Conservation (phyloP, 2,329 filamentous ascomycete genomes). For the Xylariaceae sp. region DNA sequence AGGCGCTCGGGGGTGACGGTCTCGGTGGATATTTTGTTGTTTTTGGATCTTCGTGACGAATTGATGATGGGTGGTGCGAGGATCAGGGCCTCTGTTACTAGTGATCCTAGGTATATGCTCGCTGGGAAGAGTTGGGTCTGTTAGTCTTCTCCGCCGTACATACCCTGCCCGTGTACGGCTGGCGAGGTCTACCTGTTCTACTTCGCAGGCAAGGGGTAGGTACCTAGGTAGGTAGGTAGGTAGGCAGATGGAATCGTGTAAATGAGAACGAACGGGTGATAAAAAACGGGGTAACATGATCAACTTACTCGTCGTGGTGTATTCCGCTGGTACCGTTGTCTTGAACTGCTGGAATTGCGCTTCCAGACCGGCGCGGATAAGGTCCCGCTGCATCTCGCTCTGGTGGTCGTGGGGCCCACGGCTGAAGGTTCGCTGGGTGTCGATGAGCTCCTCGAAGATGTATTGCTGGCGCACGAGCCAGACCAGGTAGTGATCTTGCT, state of each 20-base stretch:
- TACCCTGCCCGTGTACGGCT: too few relatives aligned
- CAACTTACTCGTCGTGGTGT: conserved; percentile 27
- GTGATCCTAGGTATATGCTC: conserved; percentile 33
- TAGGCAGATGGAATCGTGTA: neutral
- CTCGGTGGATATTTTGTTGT: conserved; percentile 7
- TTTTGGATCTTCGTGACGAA: neutral
- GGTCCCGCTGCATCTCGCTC: conserved; percentile 39
- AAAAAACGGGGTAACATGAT: neutral
- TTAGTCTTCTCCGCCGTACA: neutral
- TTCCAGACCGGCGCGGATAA: conserved; percentile 47
- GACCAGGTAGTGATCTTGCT: conserved; percentile 41
- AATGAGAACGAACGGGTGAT: neutral
- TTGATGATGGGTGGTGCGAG: conserved; percentile 38
- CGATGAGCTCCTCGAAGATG: conserved; percentile 38
- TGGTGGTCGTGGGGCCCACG: conserved; percentile 23
- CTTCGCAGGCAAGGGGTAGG: too few relatives aligned
- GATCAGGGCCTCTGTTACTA: conserved; percentile 40
- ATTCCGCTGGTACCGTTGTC: conserved; percentile 34
- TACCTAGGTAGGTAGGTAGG: too few relatives aligned
- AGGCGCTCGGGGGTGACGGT: conserved; percentile 24
- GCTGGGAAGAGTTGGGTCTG: conserved; percentile 23
- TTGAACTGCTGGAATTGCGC: conserved; percentile 44
- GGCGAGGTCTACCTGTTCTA: too few relatives aligned
- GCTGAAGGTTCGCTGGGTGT: conserved; percentile 30
- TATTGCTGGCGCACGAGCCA: conserved; percentile 42